Evolutionary conservation across 352 stramenopile species (phyloP).

Genomic region (Phytophthora hibernalis): DNA sequence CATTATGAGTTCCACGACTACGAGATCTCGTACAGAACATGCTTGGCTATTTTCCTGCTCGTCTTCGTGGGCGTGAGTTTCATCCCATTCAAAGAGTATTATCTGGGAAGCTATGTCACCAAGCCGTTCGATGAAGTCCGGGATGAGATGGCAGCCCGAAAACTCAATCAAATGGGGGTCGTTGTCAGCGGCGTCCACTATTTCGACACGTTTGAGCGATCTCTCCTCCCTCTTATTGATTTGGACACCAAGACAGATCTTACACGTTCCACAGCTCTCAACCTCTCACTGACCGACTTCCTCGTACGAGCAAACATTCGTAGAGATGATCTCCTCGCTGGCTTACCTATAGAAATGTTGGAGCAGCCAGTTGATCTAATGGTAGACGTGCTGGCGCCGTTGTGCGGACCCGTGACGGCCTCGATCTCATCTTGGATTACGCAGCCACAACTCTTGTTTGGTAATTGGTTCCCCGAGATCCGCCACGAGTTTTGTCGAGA

Average conservation of each 20-base stretch:
- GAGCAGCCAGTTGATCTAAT: slow-evolving; percentile 17
- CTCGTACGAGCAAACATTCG: slow-evolving; percentile 37
- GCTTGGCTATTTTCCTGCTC: slow-evolving; percentile 1
- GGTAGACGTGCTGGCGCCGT: slow-evolving; percentile 31
- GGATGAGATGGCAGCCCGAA: slow-evolving; percentile 28
- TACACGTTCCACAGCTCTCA: slow-evolving; percentile 1
- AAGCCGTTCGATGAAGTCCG: slow-evolving; percentile 34
- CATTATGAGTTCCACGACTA: neutral
- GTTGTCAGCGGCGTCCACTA: slow-evolving; percentile 37
- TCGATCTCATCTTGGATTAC: slow-evolving; percentile 17
- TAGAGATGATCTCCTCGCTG: slow-evolving; percentile 22
- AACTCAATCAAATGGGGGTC: slow-evolving; percentile 29
- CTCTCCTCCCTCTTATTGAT: slow-evolving; percentile 30
- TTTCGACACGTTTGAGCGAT: slow-evolving; percentile 39
- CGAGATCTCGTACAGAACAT: slow-evolving; percentile 8
- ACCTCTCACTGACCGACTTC: slow-evolving; percentile 27
- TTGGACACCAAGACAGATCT: slow-evolving; percentile 11
- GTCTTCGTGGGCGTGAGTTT: neutral
- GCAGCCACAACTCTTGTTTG: slow-evolving; percentile 38
- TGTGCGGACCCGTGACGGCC: slow-evolving; percentile 26
- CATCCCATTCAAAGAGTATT: slow-evolving; percentile 33
- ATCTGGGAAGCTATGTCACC: slow-evolving; percentile 42
- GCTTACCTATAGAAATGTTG: slow-evolving; percentile 24
- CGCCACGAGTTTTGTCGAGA: slow-evolving; percentile 44
- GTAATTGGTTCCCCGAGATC: slow-evolving; percentile 42